Conservation (phyloP, 768 basidiomycete species). For the Trametes cubensis region DNA sequence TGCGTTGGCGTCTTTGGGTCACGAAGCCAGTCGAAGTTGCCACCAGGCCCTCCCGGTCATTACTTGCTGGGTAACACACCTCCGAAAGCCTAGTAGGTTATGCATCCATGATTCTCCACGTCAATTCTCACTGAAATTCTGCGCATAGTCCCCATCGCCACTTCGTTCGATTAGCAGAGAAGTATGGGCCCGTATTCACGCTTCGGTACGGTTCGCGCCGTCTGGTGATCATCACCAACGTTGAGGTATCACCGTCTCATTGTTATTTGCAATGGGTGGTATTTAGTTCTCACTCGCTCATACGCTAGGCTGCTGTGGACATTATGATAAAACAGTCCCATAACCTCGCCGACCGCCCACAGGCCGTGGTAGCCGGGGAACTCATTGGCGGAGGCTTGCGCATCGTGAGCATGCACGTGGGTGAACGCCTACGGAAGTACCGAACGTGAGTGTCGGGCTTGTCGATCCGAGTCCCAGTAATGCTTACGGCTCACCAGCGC, state of each 20-base stretch:
- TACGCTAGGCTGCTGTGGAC: slow-evolving; percentile 38
- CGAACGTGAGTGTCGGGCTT: too few relatives aligned
- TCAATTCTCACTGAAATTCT: not conserved
- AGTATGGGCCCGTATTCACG: slow-evolving; percentile 64
- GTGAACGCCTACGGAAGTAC: slow-evolving; percentile 35
- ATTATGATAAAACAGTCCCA: slow-evolving; percentile 45
- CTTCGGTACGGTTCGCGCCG: slow-evolving; percentile 50
- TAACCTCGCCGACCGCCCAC: slow-evolving; percentile 40
- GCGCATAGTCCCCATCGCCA: slow-evolving; percentile 9
- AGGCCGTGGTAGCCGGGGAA: slow-evolving; percentile 40
- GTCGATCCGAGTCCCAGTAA: too few relatives aligned
- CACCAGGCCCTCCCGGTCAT: slow-evolving; percentile 26
- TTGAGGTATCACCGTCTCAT: slow-evolving; percentile 19
- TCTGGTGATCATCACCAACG: slow-evolving; percentile 49
- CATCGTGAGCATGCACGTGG: slow-evolving; percentile 29
- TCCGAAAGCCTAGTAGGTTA: slow-evolving; percentile 16
- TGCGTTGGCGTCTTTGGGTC: not conserved
- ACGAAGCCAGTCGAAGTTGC: slow-evolving; percentile 5
- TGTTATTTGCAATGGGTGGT: too few relatives aligned
- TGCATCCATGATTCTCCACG: too few relatives aligned
- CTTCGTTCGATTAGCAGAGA: slow-evolving; percentile 55
- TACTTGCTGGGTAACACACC: slow-evolving; percentile 24
- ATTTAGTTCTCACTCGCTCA: not conserved
- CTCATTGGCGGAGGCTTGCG: slow-evolving; percentile 39
- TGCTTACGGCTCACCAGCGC: slow-evolving; percentile 30